Base-by-base conservation (phyloP, 768 basidiomycete genomes). In the Termitomyces sp. region DNA sequence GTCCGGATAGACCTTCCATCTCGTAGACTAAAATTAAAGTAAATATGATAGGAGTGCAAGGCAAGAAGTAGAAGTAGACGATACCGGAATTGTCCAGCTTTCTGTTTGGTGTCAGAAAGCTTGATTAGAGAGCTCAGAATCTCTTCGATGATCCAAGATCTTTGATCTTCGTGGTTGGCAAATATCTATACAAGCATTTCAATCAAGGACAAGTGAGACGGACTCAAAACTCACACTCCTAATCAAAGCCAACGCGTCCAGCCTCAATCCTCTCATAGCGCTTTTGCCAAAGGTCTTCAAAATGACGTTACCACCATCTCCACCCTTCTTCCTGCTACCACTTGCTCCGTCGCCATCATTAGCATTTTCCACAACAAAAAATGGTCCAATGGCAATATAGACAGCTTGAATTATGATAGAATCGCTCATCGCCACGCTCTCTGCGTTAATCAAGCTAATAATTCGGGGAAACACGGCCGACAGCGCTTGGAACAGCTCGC, bases 101-200 rank as follows among this genome's bases (percentile, higher is more conserved):
- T 89, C 71, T 92, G 92, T 68, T 93, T 97, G 20, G 86, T 84
- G 65, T 94, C 91, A 2, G 92, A 90, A 24, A 95, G 77, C 71
- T 93, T 95, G 63, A 90, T 94, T 54, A 98, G 74, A 0, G 93
- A 95, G 9, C 85, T 83, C 28, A 99, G 67, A 35, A 98, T 95
- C 71, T 98, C 97, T 68, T 98, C 95, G n/a, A 98, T 88, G 61
- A 98, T 96, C 94, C 94, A 97, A 0, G 88, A 85, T 9, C 97
- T 77, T 70, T 99, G 97, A 44, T 88, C 88, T 62, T 91, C 86
- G 66, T 98, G 87, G 61, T 88, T 90, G 13, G 92, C 91, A 64
- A 97, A 98, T 33, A 95, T 87, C 95, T 97, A 11, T 5, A 52
- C n/a, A 41, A 65, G 0, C 16, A 24, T 11, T 20, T 38, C 1